These are phyloP conservation scores for Arthrobotrys entomopaga DNA, from an alignment of 2,329 filamentous ascomycete species.

Conservation along the genomic window DNA sequence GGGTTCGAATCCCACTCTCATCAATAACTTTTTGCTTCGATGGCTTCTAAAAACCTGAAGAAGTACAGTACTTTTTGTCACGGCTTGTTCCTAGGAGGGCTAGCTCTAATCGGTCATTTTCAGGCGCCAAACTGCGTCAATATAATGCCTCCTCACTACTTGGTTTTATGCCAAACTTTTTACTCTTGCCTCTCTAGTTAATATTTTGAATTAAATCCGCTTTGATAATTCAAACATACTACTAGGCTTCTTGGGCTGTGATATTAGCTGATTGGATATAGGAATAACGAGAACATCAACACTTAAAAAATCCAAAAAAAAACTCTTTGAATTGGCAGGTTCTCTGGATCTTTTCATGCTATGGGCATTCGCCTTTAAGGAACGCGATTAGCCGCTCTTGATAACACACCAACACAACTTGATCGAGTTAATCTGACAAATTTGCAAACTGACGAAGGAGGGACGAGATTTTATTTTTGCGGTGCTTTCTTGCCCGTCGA, in stretches of 20 bases:
- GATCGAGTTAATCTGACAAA: not conserved
- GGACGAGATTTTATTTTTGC: not conserved
- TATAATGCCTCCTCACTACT: too few species aligned
- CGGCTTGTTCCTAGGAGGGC: too few species aligned
- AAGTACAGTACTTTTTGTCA: too few species aligned
- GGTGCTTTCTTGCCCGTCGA: conserved; percentile 8
- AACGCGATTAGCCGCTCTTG: not conserved
- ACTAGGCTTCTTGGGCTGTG: not conserved
- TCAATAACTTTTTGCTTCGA: conserved; percentile 38
- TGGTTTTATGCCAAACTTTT: not conserved
- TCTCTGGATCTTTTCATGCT: not conserved
- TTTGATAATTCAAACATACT: not conserved
- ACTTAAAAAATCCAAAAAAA: not conserved
- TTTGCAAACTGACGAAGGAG: not conserved
- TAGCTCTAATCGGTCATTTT: too few species aligned
- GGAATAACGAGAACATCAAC: conserved; percentile 1
- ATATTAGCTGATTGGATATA: not conserved
- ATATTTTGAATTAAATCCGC: not conserved
- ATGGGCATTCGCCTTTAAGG: not conserved
- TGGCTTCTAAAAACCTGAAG: not conserved
- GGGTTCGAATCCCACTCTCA: conserved; percentile 56
- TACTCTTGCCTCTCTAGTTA: not conserved
- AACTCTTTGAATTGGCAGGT: not conserved
- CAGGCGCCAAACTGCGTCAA: too few species aligned
- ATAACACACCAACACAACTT: conserved; percentile 2